Percentiles rank a stretch among this genome's conserved stretches.
Evolutionary conservation across 1,284 basidiomycete species (phyloP).

Genomic region (Fomitopsis pinicola): DNA sequence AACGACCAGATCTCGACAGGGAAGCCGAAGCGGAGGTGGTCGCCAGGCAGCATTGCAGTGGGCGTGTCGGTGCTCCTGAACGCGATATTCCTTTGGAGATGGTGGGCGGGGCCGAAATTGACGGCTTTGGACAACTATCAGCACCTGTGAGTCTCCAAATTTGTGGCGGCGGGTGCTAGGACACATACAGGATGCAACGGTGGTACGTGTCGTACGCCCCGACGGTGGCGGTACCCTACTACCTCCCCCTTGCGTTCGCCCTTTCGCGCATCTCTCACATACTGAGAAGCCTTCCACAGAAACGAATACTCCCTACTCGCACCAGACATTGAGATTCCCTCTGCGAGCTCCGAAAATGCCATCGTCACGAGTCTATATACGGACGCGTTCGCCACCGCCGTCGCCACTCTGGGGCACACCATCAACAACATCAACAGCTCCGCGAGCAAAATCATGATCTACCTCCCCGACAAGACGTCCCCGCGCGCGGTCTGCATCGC

Average conservation of each 20-base stretch:
- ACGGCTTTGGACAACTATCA: constrained; percentile 7
- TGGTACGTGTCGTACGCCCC: no score
- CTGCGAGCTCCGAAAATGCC: constrained; percentile 23
- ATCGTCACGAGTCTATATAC: constrained; percentile 37
- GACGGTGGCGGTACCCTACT: no score
- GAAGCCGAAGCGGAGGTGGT: background rate
- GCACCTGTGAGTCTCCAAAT: constrained; percentile 1
- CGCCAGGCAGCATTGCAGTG: background rate
- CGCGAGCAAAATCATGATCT: constrained; percentile 31
- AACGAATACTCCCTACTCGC: constrained; percentile 2
- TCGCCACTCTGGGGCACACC: constrained; percentile 37
- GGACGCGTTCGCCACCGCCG: constrained; percentile 33
- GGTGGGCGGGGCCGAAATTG: background rate
- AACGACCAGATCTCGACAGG: background rate
- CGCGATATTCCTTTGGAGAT: background rate
- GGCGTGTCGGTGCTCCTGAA: constrained; percentile 1
- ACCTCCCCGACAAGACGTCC: constrained; percentile 33
- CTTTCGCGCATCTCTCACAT: background rate
- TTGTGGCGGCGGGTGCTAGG: background rate
- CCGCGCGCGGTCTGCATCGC: constrained; percentile 33
- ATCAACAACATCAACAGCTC: constrained; percentile 28
- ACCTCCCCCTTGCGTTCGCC: no score
- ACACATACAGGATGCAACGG: background rate
- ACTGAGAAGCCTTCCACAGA: background rate
- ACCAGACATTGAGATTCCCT: background rate